Evolutionary conservation across 2,329 filamentous ascomycete species (phyloP), one percentile per base, ranked within the genome.

Genomic region (Periconia macrospinosa): DNA sequence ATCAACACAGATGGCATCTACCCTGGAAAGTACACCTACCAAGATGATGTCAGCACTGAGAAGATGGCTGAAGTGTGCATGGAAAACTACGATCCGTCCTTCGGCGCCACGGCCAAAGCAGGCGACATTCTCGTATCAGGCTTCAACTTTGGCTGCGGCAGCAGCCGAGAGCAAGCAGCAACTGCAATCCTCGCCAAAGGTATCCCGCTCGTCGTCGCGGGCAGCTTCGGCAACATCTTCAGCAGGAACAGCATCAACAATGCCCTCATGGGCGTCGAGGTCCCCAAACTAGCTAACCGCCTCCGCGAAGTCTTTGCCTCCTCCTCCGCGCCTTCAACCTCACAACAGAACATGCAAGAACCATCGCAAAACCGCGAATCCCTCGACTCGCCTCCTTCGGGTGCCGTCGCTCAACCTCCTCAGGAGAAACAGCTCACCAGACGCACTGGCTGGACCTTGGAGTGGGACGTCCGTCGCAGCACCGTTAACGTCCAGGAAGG

Each of bases 1-100:
- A 85, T 97, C 71, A 90, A 94, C 76, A 97, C 93, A 0, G 93
- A 97, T 68, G 87, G 84, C 50, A 96, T 97, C 71, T 97, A 97
- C 73, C 89, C 92, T 0, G 91, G 90, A 5, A 92, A 92, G 70
- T 92, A 91, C 73, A 97, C 92, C 0, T 97, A 97, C 75, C 91
- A 95, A 70, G 92, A 97, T 68, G 83, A 90, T 65, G 81, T 97
- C 1, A 77, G 89, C 0, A 79, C 76, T 0, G 88, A 91, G 56
- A 85, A 85, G 52, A 97, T 97, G 93, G 91, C 91, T 0, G 79
- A 89, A 60, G 92, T 92, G 0, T 92, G 89, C 74, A 97, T 97
- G 92, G 83, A 89, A 71, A 97, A 97, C 80, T 97, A 96, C 76
- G 93, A 97, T 70, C 76, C 82, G 0, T 71, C 79, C 0, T 97